phyloP scores from a whole-genome alignment of 106 monocot genomes.

The Xerophyta viscosa region DNA sequence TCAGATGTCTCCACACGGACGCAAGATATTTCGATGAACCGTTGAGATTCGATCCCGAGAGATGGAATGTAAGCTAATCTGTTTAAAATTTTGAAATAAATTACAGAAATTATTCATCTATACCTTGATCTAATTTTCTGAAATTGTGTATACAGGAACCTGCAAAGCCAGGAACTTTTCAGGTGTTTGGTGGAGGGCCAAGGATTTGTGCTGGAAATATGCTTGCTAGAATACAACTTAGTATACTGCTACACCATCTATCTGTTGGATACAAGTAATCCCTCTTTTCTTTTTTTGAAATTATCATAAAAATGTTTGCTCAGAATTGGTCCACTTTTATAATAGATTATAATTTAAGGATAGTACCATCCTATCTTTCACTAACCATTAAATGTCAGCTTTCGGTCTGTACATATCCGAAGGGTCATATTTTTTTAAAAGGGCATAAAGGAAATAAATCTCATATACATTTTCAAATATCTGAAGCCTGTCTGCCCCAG shows the following conservation, averaged over 20 bases:
- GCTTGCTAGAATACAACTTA: constrained; percentile 24
- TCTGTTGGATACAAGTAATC: constrained; percentile 26
- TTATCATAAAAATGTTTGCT: too few species aligned
- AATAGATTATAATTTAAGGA: too few species aligned
- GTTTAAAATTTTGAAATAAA: too few species aligned
- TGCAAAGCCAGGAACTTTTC: constrained; percentile 20
- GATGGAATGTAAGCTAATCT: constrained; percentile 25
- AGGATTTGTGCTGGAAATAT: constrained; percentile 32
- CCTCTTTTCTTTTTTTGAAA: too few species aligned
- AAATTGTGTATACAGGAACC: background rate
- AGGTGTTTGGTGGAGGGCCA: constrained; percentile 18
- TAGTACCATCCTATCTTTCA: too few species aligned
- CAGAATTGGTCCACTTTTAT: background rate
- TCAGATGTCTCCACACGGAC: constrained; percentile 25
- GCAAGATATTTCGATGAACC: constrained; percentile 23
- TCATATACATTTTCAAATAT: too few species aligned
- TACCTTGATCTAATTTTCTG: background rate
- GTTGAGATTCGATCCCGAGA: constrained; percentile 30
- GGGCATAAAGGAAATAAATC: too few species aligned
- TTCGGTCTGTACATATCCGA: too few species aligned
- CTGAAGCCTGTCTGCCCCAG: too few species aligned
- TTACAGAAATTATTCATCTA: background rate
- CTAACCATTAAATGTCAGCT: too few species aligned
- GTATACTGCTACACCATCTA: constrained; percentile 27
- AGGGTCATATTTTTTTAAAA: too few species aligned